These are phyloP conservation scores for Fraxinus quadrangulata DNA, from an alignment of 257 asterid species.

Conservation along the genomic window DNA sequence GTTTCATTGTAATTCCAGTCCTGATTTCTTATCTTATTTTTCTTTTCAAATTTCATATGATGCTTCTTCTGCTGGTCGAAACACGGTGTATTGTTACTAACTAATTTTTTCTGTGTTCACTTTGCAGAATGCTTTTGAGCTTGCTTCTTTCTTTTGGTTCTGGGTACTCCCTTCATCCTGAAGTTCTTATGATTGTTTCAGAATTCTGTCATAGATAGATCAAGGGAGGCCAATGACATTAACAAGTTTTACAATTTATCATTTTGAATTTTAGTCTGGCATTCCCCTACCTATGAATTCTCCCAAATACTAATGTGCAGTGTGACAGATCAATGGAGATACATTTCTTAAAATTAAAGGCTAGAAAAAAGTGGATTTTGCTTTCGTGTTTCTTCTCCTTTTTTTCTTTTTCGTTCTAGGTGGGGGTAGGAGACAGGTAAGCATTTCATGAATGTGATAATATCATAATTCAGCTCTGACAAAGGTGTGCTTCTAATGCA, in stretches of 20 bases:
- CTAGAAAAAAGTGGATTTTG: neutral
- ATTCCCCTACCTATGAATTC: neutral
- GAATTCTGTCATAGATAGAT: neutral
- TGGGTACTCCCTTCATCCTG: conserved; percentile 67
- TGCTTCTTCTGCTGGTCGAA: neutral
- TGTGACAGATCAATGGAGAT: neutral
- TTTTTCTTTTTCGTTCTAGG: neutral
- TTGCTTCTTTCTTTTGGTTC: conserved; percentile 99
- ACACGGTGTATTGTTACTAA: conserved; percentile 2
- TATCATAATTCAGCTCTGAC: conserved; percentile 20
- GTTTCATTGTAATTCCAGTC: neutral
- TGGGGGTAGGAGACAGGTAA: neutral
- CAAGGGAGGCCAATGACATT: neutral
- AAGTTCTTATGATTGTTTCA: neutral
- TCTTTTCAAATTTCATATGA: conserved; percentile 1
- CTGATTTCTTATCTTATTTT: neutral
- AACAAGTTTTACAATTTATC: neutral
- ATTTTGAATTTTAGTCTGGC: too few relatives aligned
- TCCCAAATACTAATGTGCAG: neutral
- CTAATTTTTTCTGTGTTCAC: neutral
- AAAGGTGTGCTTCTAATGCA: conserved; percentile 34
- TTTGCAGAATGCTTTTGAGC: conserved; percentile 67
- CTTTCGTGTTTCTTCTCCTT: neutral
- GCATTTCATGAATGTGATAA: neutral
- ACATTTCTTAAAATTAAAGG: neutral